Evolutionary conservation across 257 asterid species (phyloP), one percentile per base, ranked within the genome.

Genomic region (Fraxinus cuspidata): DNA sequence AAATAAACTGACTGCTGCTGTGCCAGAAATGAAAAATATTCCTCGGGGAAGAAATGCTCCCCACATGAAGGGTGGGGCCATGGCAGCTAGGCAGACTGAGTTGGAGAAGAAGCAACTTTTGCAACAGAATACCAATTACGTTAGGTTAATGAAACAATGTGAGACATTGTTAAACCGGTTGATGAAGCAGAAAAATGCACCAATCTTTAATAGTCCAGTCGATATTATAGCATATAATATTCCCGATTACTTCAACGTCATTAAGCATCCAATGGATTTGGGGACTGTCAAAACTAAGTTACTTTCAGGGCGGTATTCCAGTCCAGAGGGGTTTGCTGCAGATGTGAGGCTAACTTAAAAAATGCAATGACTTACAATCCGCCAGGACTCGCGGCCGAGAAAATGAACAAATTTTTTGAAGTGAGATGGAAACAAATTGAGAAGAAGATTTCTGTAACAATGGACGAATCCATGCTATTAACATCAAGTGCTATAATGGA

Each of bases 221-320:
- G 98, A 94, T 85, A 75, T 86, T 12, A 93, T 86, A 29, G 81
- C 75, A 58, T 85, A 79, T 63, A 90, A 91, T 12, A 89, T 91
- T 72, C 98, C 97, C 0, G 97, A 94, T 80, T 94, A 94, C 77
- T 87, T 73, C 70, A 84, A 64, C 74, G 81, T 94, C 42, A 90
- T 94, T 76, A 92, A 92, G 86, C 92, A 88, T 73, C 98, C 98
- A 34, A 94, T 94, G 98, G 98, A 94, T 86, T 86, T 94, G 69
- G 96, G 98, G 79, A 94, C 98, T 16, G 77, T 89, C 42, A 89
- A 82, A 76, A 77, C 69, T 32, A 92, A 91, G 84, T 80, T 94
- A 58, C 83, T 73, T 34, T 81, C 93, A 5, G 83, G 90, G 81
- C 81, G 77, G 79, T 94, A 94, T 84, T 79, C 80, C 44, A 85